Conservation (phyloP, 352 stramenopile genomes). For the Phytophthora citrophthora region DNA sequence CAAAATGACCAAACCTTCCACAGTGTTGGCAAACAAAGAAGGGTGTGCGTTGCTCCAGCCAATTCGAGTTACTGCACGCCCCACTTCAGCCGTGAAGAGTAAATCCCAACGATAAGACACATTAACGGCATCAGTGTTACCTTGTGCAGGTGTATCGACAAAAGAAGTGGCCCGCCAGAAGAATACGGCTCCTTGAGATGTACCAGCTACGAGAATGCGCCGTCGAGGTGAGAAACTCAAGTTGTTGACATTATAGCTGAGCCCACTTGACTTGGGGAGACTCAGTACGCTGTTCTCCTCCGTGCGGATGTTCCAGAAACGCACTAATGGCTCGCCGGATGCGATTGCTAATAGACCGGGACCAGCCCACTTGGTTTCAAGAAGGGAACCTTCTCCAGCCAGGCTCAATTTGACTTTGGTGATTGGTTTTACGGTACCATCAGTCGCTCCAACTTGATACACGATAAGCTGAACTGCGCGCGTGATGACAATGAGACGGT, state of each 20-base stretch:
- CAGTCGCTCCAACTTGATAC: conserved; percentile 82
- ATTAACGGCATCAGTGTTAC: conserved; percentile 8
- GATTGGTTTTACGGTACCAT: conserved; percentile 85
- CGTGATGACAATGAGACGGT: conserved; percentile 92
- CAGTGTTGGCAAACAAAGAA: conserved; percentile 73
- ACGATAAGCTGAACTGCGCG: conserved; percentile 88
- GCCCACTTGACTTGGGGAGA: conserved; percentile 54
- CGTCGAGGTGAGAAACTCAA: conserved; percentile 90
- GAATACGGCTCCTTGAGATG: conserved; percentile 80
- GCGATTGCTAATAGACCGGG: conserved; percentile 90
- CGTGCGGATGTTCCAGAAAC: conserved; percentile 92
- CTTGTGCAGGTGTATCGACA: conserved; percentile 19
- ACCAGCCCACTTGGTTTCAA: conserved; percentile 88
- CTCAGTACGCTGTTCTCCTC: conserved; percentile 94
- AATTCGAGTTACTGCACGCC: conserved; percentile 52
- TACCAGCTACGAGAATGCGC: conserved; percentile 90
- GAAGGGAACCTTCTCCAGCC: conserved; percentile 80
- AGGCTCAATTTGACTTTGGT: conserved; percentile 92
- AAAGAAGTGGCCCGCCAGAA: conserved; percentile 89
- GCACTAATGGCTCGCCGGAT: conserved; percentile 88
- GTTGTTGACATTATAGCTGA: conserved; percentile 76
- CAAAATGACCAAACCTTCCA: conserved; percentile 77
- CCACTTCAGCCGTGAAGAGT: conserved; percentile 66
- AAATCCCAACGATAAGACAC: conserved; percentile 75
- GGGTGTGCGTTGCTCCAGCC: conserved; percentile 74